Conservation (phyloP, 768 basidiomycete species). For the Podaxis rugospora region DNA sequence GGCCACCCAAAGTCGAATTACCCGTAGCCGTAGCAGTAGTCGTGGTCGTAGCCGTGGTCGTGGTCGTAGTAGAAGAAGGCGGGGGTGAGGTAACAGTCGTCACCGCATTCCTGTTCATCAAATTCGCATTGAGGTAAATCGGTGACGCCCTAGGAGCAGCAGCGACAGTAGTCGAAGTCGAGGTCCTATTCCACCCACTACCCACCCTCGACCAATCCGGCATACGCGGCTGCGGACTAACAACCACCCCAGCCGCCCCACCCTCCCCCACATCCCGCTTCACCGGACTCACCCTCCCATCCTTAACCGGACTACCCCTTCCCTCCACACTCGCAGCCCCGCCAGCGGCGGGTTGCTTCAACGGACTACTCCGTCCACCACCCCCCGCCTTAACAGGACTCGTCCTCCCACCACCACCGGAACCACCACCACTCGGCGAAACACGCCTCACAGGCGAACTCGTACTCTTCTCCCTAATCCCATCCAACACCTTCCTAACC, state of each 20-base stretch:
- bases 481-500: conserved; percentile 14
- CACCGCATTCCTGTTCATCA: neutral
- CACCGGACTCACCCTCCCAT: conserved; percentile 7
- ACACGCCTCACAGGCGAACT: conserved; percentile 10
- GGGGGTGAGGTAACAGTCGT: neutral
- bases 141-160: neutral
- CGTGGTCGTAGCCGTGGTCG: too few relatives aligned
- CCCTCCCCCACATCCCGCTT: neutral
- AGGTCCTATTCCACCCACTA: conserved; percentile 4
- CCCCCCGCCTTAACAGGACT: neutral
- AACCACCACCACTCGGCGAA: conserved; percentile 1
- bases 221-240: conserved; percentile 5
- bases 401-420: neutral
- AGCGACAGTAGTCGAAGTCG: neutral
- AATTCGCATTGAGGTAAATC: neutral
- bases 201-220: conserved; percentile 4
- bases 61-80: too few relatives aligned
- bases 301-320: neutral
- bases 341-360: neutral
- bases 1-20: neutral
- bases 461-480: conserved; percentile 25
- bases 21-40: neutral
- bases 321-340: neutral
- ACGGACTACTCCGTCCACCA: neutral
- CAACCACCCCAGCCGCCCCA: neutral